These are phyloP conservation scores for Ophiocordyceps robertsii DNA, from an alignment of 2,329 filamentous ascomycete genomes.

Conservation along the genomic window DNA sequence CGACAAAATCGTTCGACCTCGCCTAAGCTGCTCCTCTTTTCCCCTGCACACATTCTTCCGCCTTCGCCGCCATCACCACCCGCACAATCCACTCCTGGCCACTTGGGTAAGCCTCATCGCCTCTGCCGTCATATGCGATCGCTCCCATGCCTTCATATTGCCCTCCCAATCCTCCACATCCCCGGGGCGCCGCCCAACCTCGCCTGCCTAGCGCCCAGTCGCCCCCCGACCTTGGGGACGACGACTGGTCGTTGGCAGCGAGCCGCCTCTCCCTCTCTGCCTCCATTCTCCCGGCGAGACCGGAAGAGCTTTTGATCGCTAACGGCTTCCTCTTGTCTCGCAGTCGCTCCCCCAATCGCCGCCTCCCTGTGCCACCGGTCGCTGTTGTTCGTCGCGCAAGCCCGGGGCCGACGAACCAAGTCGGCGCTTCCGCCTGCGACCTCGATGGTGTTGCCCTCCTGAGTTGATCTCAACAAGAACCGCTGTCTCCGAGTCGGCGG, in stretches of 20 bases:
- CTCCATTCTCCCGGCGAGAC: neutral
- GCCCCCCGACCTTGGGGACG: slow-evolving; percentile 1
- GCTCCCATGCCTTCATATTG: slow-evolving; percentile 12
- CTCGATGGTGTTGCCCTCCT: slow-evolving; percentile 15
- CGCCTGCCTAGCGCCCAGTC: neutral
- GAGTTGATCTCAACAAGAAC: slow-evolving; percentile 8
- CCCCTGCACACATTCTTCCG: slow-evolving; percentile 26
- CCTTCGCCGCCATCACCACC: slow-evolving; percentile 20
- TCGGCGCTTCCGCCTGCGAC: slow-evolving; percentile 20
- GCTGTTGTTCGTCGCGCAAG: slow-evolving; percentile 17
- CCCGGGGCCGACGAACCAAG: slow-evolving; percentile 11
- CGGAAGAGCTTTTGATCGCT: slow-evolving; percentile 1
- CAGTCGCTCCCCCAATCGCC: slow-evolving; percentile 7
- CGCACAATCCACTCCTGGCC: slow-evolving; percentile 16
- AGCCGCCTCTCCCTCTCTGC: slow-evolving; percentile 1
- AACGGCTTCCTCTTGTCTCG: slow-evolving; percentile 1
- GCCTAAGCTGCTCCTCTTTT: slow-evolving; percentile 27
- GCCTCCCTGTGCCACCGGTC: slow-evolving; percentile 3
- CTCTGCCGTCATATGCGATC: slow-evolving; percentile 23
- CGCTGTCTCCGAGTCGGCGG: slow-evolving; percentile 6
- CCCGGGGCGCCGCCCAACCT: slow-evolving; percentile 5
- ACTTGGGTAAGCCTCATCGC: slow-evolving; percentile 24
- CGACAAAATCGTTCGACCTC: slow-evolving; percentile 28
- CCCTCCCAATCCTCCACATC: slow-evolving; percentile 8
- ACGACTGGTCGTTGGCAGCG: neutral